Evolutionary conservation across 2,329 filamentous ascomycete species (phyloP).

Genomic region (Eutypa lata): DNA sequence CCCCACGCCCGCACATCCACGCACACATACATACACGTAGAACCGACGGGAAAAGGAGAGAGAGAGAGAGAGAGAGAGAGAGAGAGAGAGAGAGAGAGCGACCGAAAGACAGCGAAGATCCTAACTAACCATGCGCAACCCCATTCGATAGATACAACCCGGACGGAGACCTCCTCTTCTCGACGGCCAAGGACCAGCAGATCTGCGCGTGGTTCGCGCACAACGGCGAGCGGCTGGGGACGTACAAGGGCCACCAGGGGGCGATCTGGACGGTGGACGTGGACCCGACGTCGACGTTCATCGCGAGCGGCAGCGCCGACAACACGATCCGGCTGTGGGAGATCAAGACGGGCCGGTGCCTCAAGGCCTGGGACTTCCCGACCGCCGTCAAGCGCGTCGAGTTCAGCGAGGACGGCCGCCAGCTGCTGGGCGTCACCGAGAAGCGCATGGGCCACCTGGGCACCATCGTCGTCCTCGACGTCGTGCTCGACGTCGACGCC

Average conservation of each 20-base stretch:
- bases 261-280: slow-evolving; percentile 99
- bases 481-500: slow-evolving; percentile 77
- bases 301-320: slow-evolving; percentile 94
- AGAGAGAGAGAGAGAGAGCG: no score
- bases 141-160: slow-evolving; percentile 66
- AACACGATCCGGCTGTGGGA: slow-evolving; percentile 99
- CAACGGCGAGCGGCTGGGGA: slow-evolving; percentile 96
- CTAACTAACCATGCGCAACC: slow-evolving; percentile 6
- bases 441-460: slow-evolving; percentile 96
- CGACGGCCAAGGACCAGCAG: slow-evolving; percentile 91
- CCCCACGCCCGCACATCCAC: no score
- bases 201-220: slow-evolving; percentile 96
- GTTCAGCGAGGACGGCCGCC: slow-evolving; percentile 90
- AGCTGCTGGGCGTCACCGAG: slow-evolving; percentile 91
- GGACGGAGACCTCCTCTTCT: slow-evolving; percentile 97
- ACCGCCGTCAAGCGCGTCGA: slow-evolving; percentile 97
- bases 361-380: slow-evolving; percentile 97
- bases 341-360: slow-evolving; percentile 82
- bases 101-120: neutral
- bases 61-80: no score
- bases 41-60: no score
- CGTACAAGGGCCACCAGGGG: slow-evolving; percentile 95
- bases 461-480: slow-evolving; percentile 89
- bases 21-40: no score
- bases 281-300: slow-evolving; percentile 84